A percentile compares a stretch with the other conserved stretches of the same genome.
Evolutionary conservation across 345 rosid genomes (phyloP).

Genomic region (Sapria himalayana): DNA sequence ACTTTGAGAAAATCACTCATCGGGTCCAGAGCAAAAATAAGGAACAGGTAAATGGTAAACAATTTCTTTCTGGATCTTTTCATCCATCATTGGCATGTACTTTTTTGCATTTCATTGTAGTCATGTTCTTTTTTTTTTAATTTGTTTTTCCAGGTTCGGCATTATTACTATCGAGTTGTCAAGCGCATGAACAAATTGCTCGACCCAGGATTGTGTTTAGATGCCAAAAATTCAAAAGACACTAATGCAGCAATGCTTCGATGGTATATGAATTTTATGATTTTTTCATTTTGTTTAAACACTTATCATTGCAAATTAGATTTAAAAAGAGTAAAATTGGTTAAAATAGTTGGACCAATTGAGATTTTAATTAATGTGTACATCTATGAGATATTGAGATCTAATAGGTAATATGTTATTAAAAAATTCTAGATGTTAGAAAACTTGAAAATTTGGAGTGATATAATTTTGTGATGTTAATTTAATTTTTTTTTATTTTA

Average conservation of each 20-base stretch:
- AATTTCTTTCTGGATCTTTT: background rate
- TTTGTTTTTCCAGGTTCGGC: slow-evolving; percentile 52
- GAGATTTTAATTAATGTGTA: background rate
- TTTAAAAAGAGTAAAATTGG: too few relatives aligned
- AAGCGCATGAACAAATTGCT: slow-evolving; percentile 96
- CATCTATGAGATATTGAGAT: background rate
- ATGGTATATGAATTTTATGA: slow-evolving; percentile 80
- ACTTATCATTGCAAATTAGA: background rate
- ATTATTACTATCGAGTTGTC: slow-evolving; percentile 91
- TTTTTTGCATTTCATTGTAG: slow-evolving; percentile 3
- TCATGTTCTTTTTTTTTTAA: slow-evolving; percentile 2
- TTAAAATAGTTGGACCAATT: too few relatives aligned
- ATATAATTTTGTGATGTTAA: too few relatives aligned
- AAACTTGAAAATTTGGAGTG: too few relatives aligned
- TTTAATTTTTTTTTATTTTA: too few relatives aligned
- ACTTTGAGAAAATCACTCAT: slow-evolving; percentile 89
- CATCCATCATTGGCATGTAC: slow-evolving; percentile 2
- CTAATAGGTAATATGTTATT: background rate
- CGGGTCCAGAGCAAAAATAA: slow-evolving; percentile 95
- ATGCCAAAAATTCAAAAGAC: slow-evolving; percentile 95
- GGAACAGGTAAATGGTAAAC: slow-evolving; percentile 56
- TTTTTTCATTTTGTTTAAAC: slow-evolving; percentile 4
- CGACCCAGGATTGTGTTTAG: slow-evolving; percentile 77
- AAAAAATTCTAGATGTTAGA: too few relatives aligned
- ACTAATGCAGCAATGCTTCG: slow-evolving; percentile 98